Percentiles rank a stretch among this genome's conserved stretches.
Evolutionary conservation across 2,329 filamentous ascomycete species (phyloP).

Genomic region (Trichoderma endophyticum): DNA sequence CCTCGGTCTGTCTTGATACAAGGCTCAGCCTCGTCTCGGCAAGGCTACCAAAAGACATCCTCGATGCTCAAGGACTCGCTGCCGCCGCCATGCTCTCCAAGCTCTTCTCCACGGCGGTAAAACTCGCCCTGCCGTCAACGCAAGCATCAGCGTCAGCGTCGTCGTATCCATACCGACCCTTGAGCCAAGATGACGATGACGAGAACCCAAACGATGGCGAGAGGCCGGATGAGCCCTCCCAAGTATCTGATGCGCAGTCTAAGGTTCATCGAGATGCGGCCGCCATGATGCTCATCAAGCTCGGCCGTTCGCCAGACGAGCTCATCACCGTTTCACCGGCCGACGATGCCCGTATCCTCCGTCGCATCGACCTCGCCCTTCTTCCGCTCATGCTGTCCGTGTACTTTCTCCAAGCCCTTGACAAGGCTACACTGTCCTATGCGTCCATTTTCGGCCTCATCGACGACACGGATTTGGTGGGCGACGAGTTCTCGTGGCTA

Average conservation of each 20-base stretch:
- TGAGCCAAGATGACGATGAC: slow-evolving; percentile 25
- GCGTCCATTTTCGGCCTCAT: slow-evolving; percentile 62
- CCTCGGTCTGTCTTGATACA: not conserved
- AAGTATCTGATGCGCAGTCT: not conserved
- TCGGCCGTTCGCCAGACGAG: slow-evolving; percentile 36
- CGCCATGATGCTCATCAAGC: slow-evolving; percentile 43
- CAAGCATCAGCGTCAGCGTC: slow-evolving; percentile 16
- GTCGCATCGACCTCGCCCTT: slow-evolving; percentile 40
- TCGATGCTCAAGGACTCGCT: not conserved
- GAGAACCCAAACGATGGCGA: slow-evolving; percentile 17
- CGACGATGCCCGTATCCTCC: slow-evolving; percentile 36
- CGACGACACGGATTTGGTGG: slow-evolving; percentile 53
- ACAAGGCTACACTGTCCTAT: slow-evolving; percentile 61
- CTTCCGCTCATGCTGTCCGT: slow-evolving; percentile 52
- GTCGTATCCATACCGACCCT: slow-evolving; percentile 29
- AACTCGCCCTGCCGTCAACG: not conserved
- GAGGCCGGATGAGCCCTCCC: not conserved
- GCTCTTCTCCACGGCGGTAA: slow-evolving; percentile 9
- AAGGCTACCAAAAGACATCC: not conserved
- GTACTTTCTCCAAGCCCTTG: slow-evolving; percentile 61
- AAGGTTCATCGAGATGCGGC: slow-evolving; percentile 39
- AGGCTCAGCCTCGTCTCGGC: not conserved
- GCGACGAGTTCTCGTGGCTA: slow-evolving; percentile 59
- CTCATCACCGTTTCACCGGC: slow-evolving; percentile 32
- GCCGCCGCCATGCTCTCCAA: slow-evolving; percentile 14